Evolutionary conservation across 169 alveolate species (phyloP).

Genomic region (Plasmodium gaboni): DNA sequence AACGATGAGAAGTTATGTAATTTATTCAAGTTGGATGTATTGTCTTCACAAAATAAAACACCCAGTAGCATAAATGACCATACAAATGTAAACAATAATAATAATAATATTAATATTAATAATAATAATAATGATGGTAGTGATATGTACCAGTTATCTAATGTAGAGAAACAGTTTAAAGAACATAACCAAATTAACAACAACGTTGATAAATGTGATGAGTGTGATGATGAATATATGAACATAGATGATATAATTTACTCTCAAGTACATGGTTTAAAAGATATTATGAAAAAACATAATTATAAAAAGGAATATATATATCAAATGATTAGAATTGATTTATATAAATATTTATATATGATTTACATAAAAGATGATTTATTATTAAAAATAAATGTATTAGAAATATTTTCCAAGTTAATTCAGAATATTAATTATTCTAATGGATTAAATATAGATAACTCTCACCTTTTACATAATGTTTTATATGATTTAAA

Average conservation of each 20-base stretch:
- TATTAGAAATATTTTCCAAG: slow-evolving; percentile 59
- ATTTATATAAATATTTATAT: slow-evolving; percentile 57
- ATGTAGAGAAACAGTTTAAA: not conserved
- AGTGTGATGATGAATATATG: slow-evolving; percentile 9
- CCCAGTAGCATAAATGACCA: not conserved
- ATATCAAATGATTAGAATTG: slow-evolving; percentile 32
- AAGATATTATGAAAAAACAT: slow-evolving; percentile 41
- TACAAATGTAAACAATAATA: not conserved
- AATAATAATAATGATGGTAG: not conserved
- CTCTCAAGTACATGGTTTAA: not conserved
- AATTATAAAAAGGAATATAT: slow-evolving; percentile 20
- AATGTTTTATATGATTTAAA: slow-evolving; percentile 32
- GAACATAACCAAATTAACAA: not conserved
- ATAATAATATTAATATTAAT: not conserved
- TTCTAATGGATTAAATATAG: not conserved
- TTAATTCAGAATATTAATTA: slow-evolving; percentile 29
- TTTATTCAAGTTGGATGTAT: not conserved
- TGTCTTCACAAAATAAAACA: not conserved
- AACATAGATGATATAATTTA: slow-evolving; percentile 26
- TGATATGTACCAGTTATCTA: not conserved
- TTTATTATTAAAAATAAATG: slow-evolving; percentile 73
- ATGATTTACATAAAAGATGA: slow-evolving; percentile 61
- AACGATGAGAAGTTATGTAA: slow-evolving; percentile 22
- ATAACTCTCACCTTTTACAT: slow-evolving; percentile 24
- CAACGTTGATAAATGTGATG: not conserved